phyloP scores from a whole-genome alignment of 1,139 yeast genomes.

The Candida sanyaensis region DNA sequence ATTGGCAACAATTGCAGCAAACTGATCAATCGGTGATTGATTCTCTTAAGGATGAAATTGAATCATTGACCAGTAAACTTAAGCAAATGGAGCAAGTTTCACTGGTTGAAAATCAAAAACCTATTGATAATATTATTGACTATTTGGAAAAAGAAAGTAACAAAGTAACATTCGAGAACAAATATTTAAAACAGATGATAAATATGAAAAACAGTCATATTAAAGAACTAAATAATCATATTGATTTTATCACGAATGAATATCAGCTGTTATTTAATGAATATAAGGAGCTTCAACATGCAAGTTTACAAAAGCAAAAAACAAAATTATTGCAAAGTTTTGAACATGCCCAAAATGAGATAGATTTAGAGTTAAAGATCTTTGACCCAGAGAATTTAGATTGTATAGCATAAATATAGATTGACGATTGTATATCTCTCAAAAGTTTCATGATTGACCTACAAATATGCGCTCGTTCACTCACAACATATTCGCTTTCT shows the following conservation, averaged over 20 bases:
- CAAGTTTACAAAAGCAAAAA: conserved; percentile 4
- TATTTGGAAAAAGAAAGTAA: conserved; percentile 34
- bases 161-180: conserved; percentile 36
- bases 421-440: too few relatives aligned
- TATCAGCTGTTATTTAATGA: conserved; percentile 12
- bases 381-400: conserved; percentile 11
- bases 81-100: conserved; percentile 7
- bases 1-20: conserved; percentile 32
- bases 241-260: conserved; percentile 31
- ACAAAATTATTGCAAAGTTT: conserved; percentile 6
- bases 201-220: conserved; percentile 23
- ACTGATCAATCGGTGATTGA: conserved; percentile 31
- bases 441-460: too few relatives aligned
- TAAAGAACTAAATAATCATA: conserved; percentile 29
- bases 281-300: conserved; percentile 1
- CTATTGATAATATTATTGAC: conserved; percentile 27
- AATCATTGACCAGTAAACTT: conserved; percentile 29
- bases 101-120: conserved; percentile 1
- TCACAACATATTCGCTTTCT: too few relatives aligned
- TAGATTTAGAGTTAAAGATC: conserved; percentile 9
- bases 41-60: conserved; percentile 33
- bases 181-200: conserved; percentile 24
- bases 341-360: not conserved
- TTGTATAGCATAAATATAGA: not conserved
- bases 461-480: too few relatives aligned